Percentiles rank a stretch among this genome's conserved stretches.
phyloP scores from a whole-genome alignment of 345 rosid species.

The Camelina laxa region DNA sequence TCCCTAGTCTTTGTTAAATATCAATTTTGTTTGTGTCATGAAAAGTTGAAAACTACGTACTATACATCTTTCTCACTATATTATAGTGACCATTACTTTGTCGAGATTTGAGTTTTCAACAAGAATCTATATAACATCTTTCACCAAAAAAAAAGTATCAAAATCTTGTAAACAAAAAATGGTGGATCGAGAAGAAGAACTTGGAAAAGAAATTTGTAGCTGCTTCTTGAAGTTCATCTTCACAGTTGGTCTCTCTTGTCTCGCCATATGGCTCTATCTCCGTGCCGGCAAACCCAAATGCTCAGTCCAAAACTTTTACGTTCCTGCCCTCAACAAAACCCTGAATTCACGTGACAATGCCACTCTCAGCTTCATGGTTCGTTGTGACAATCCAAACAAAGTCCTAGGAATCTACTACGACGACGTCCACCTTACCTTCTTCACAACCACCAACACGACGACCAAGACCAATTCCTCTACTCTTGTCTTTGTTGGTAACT shows the following conservation, averaged over 20 bases:
- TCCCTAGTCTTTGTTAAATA: too few relatives aligned
- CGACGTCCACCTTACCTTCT: slow-evolving; percentile 52
- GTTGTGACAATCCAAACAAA: slow-evolving; percentile 65
- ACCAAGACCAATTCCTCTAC: slow-evolving; percentile 8
- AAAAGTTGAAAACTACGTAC: too few relatives aligned
- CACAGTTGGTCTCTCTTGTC: slow-evolving; percentile 61
- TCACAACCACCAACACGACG: slow-evolving; percentile 28
- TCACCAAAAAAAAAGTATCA: neutral
- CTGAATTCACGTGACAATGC: slow-evolving; percentile 30
- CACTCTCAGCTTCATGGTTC: slow-evolving; percentile 54
- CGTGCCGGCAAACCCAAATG: slow-evolving; percentile 65
- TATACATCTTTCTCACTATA: too few relatives aligned
- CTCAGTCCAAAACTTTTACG: slow-evolving; percentile 50
- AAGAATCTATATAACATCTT: slow-evolving; percentile 27
- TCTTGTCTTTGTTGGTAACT: slow-evolving; percentile 31
- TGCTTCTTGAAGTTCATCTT: slow-evolving; percentile 66
- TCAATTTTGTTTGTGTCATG: too few relatives aligned
- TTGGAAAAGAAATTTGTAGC: slow-evolving; percentile 51
- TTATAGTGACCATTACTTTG: too few relatives aligned
- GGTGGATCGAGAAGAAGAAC: slow-evolving; percentile 25
- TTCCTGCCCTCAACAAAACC: slow-evolving; percentile 66
- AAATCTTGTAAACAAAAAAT: neutral
- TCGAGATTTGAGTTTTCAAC: too few relatives aligned
- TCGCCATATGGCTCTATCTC: slow-evolving; percentile 79
- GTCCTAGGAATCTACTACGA: slow-evolving; percentile 78